Conservation (phyloP, 169 alveolate genomes). For the Eimeria sp. region DNA sequence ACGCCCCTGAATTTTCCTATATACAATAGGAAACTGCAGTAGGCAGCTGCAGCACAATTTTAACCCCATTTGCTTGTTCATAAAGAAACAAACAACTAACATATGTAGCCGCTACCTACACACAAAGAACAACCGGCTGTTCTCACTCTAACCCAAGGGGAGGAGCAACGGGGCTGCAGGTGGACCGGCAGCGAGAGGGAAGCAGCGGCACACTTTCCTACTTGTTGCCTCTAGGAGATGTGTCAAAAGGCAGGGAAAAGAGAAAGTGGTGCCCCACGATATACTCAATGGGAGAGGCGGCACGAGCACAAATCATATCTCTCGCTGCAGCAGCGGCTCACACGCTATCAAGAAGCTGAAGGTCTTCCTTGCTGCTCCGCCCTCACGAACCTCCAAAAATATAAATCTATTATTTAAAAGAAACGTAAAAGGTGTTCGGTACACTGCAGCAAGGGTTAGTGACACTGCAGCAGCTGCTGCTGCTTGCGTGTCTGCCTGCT, state of each 20-base stretch:
- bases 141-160: background rate
- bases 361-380: background rate
- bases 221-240: background rate
- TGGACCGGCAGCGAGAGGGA: background rate
- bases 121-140: background rate
- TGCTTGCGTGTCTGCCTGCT: conserved; percentile 5
- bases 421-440: background rate
- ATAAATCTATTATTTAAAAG: background rate
- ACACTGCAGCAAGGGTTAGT: background rate
- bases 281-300: background rate
- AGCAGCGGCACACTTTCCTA: background rate
- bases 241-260: background rate
- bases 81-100: background rate
- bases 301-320: background rate
- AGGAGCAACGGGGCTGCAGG: background rate
- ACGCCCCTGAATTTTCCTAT: background rate
- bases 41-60: background rate
- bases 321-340: background rate
- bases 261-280: conserved; percentile 22
- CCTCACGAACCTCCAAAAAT: background rate
- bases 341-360: background rate
- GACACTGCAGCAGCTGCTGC: conserved; percentile 1
- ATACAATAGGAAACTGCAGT: background rate
- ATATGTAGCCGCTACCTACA: background rate
- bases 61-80: background rate